Evolutionary conservation across 768 basidiomycete species (phyloP), one percentile per base, ranked within the genome.

Genomic region (Mycena amicta): DNA sequence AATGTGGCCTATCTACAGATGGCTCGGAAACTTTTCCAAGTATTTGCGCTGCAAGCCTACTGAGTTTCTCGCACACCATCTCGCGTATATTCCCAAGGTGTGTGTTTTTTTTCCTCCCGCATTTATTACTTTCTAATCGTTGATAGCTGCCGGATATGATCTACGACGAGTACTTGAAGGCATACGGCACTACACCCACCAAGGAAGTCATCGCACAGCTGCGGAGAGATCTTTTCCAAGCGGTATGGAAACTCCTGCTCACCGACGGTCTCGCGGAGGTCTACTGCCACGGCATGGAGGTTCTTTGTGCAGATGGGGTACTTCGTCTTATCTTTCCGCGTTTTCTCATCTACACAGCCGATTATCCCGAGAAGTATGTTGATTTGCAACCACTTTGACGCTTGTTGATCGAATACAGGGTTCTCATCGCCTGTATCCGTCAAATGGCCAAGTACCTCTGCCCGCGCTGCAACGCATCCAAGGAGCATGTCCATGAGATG

Each of bases 1-100:
- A 15, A 43, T 66, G 16, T 75, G 70, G 73, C 73, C 73, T 1
- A 29, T 69, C 1, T 74, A 74, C 40, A 29, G 67, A 1, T 67
- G 51, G 27, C 67, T 72, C 40, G 49, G 41, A 2, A 57, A 59
- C 6, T 67, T 67, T 0, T 41, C 46, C 3, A 52, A 54, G 1
- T 55, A 55, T 15, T 52, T 66, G 1, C 60, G 66, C 0, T 43
- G 40, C 3, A 57, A 59, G 13, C 68, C 69, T 0, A 33, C 46
- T 3, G 50, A 54, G 1, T 52, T 56, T 6, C 53, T 66, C 1
- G 65, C 59, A 25, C 71, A 74, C 41, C 69, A 68, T 33, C 3
- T 74, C 4, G 69, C 63, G 5, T 72, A 71, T 57, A 60, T 75
- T 40, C 68, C 67, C 1, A 55, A 56, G 11, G 71, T 72, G 49